These are phyloP conservation scores for Juncus effusus DNA, from an alignment of 176 grass and related monocot genomes.

Conservation along the genomic window DNA sequence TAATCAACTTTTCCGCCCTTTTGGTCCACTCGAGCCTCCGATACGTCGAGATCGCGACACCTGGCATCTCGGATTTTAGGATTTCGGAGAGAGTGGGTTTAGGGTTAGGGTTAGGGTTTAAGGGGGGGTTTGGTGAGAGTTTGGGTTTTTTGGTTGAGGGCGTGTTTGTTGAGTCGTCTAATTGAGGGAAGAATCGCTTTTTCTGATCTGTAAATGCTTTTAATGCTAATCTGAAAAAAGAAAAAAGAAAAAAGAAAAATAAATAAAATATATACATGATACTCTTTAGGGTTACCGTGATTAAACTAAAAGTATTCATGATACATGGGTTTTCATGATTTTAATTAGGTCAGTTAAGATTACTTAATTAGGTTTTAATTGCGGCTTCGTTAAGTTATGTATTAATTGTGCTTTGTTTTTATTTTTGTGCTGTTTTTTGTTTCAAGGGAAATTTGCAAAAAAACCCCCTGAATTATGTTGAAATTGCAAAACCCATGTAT, in stretches of 20 bases:
- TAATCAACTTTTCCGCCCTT: conserved; percentile 61
- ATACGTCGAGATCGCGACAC: conserved; percentile 64
- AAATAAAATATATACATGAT: too few species aligned
- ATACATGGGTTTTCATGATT: not conserved
- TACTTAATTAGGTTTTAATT: too few species aligned
- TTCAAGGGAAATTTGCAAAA: too few species aligned
- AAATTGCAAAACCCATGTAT: too few species aligned
- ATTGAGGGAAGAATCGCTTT: conserved; percentile 75
- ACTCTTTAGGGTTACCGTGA: too few species aligned
- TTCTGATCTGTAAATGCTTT: conserved; percentile 98
- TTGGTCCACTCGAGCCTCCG: conserved; percentile 89
- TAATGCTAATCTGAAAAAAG: conserved; percentile 78
- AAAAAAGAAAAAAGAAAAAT: conserved; percentile 10
- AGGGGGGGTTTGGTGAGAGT: not conserved
- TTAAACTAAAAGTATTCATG: too few species aligned
- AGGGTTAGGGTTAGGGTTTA: not conserved
- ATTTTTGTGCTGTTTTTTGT: too few species aligned
- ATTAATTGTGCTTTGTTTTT: too few species aligned
- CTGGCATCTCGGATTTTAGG: conserved; percentile 66
- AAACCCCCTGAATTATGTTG: too few species aligned
- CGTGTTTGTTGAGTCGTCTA: conserved; percentile 43
- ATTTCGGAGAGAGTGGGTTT: conserved; percentile 58
- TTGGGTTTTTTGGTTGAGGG: conserved; percentile 6
- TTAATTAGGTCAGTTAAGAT: too few species aligned
- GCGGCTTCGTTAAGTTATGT: too few species aligned